Evolutionary conservation across 208 protist genomes (phyloP), one percentile per base, ranked within the genome.

Genomic region (Trichomonas gallinae): DNA sequence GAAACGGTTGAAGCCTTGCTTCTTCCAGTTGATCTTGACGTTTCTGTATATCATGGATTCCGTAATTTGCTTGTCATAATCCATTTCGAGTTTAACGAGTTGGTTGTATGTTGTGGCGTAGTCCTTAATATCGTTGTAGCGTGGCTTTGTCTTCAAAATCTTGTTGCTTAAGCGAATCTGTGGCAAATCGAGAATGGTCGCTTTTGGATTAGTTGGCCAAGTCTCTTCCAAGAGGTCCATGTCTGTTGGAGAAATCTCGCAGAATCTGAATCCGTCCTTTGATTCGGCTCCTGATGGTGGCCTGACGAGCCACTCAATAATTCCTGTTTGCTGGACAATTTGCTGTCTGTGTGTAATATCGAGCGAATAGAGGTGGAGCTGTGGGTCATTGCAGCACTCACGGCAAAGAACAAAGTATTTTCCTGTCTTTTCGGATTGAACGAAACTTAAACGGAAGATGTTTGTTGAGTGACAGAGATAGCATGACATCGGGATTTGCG

Each of bases 221-320:
- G 96, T 96, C 63, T 97, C 97, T 63, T 98, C 97, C 11, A 98
- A 46, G 96, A 99, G 98, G 0, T 98, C 97, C 11, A 99, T 34
- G 11, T 96, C 97, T 0, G 98, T 97, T 0, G 97, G 93, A 13
- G 98, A 97, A 49, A n/a, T 96, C 63, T 98, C 98, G 98, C 1
- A 89, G 36, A 23, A 44, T n/a, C 23, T 44, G 34, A 98, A 99
- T 48, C 98, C 96, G 11, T 99, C 98, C 96, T 99, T 98, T 13
- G 99, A 91, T 97, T 98, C 98, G 0, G 96, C 97, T 89, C 99
- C 97, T 4, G 97, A 97, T 15, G 98, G 98, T 63, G 97, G 49
- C 97, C 98, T 98, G 3, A 99, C 98, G 0, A 99, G 97, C 98
- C 99, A 99, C 26, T 97, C 91, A 13, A 99, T 97, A 42, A 99